A percentile compares a stretch with the other conserved stretches of the same genome.
phyloP scores from a whole-genome alignment of 352 stramenopile species.

The Stramenopiles sp. region DNA sequence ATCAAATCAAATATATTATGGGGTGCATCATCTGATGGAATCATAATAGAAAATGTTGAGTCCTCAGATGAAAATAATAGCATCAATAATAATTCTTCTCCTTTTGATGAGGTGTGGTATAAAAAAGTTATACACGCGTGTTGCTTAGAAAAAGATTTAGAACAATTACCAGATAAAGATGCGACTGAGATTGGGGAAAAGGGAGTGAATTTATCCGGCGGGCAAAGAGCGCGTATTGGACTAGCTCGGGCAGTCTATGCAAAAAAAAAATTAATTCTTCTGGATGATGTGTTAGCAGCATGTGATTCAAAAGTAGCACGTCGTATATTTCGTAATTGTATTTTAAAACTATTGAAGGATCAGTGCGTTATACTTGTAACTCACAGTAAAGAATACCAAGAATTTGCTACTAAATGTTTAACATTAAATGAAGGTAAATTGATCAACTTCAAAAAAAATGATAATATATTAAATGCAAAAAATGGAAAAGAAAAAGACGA shows the following conservation, averaged over 20 bases:
- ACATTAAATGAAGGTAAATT: conserved; percentile 24
- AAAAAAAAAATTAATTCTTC: conserved; percentile 8
- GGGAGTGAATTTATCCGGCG: conserved; percentile 41
- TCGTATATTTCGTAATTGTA: conserved; percentile 24
- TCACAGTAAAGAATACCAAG: conserved; percentile 37
- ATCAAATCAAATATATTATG: too few relatives aligned
- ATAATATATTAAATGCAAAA: conserved; percentile 11
- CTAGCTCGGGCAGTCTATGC: neutral
- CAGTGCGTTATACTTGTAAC: conserved; percentile 30
- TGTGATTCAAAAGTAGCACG: conserved; percentile 30
- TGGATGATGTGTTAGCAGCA: conserved; percentile 28
- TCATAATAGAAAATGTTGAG: too few relatives aligned
- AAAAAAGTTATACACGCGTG: conserved; percentile 37
- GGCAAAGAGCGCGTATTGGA: conserved; percentile 33
- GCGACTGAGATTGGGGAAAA: conserved; percentile 54
- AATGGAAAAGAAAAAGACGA: too few relatives aligned
- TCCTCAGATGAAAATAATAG: too few relatives aligned
- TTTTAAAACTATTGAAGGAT: neutral
- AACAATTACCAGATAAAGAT: conserved; percentile 42
- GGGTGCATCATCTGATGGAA: too few relatives aligned
- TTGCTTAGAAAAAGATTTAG: conserved; percentile 45
- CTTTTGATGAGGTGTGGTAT: conserved; percentile 32
- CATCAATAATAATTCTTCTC: too few relatives aligned
- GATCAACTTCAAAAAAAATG: conserved; percentile 28
- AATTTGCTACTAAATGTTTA: conserved; percentile 35